Conservation (phyloP, 805 yeast species). For the Zygotorulaspora chibaensis region DNA sequence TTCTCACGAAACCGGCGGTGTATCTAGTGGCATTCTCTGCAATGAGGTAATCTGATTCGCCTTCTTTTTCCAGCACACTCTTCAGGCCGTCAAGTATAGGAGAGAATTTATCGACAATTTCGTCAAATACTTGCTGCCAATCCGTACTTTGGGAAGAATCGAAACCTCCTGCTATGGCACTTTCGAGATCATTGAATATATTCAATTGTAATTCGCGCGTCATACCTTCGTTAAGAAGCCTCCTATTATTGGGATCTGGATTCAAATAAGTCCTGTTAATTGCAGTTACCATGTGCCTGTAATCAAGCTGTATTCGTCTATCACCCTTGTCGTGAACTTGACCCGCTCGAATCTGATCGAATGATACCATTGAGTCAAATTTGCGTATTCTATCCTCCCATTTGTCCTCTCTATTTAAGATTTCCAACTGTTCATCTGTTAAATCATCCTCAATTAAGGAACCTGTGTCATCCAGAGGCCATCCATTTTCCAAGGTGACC, state of each 20-base stretch:
- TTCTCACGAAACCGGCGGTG: slow-evolving; percentile 43
- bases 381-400: slow-evolving; percentile 21
- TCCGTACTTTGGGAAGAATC: slow-evolving; percentile 43
- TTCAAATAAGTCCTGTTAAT: slow-evolving; percentile 46
- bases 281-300: slow-evolving; percentile 49
- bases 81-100: slow-evolving; percentile 45
- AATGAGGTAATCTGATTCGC: slow-evolving; percentile 13
- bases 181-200: slow-evolving; percentile 37
- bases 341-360: slow-evolving; percentile 47
- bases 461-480: slow-evolving; percentile 30
- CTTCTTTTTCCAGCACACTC: slow-evolving; percentile 30
- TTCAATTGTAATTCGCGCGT: slow-evolving; percentile 35
- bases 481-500: slow-evolving; percentile 26
- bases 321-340: slow-evolving; percentile 46
- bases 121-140: slow-evolving; percentile 52
- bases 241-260: slow-evolving; percentile 46
- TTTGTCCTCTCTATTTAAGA: slow-evolving; percentile 24
- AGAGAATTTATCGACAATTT: slow-evolving; percentile 49
- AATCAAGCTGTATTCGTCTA: slow-evolving; percentile 46
- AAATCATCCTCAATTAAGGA: slow-evolving; percentile 19
- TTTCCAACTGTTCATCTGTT: slow-evolving; percentile 19
- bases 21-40: slow-evolving; percentile 38
- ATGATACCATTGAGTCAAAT: slow-evolving; percentile 35
- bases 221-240: slow-evolving; percentile 36
- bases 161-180: slow-evolving; percentile 29